Conservation (phyloP, 768 basidiomycete genomes). For the Asterophora lycoperdoides region DNA sequence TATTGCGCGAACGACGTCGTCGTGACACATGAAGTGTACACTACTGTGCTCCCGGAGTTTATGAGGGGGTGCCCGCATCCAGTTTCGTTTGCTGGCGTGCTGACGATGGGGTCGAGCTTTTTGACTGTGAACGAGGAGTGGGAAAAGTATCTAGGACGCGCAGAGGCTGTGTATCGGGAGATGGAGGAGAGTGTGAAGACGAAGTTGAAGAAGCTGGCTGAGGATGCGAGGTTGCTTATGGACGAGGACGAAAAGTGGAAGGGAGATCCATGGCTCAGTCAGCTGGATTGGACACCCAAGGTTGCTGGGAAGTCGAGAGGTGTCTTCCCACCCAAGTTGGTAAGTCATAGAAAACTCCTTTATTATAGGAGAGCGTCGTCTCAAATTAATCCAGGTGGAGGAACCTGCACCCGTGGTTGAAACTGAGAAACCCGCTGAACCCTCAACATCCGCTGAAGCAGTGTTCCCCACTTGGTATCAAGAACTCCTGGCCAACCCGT, state of each 20-base stretch:
- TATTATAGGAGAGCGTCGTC: neutral
- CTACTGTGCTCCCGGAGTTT: slow-evolving; percentile 75
- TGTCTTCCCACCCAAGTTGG: slow-evolving; percentile 30
- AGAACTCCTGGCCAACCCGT: slow-evolving; percentile 40
- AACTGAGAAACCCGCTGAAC: neutral
- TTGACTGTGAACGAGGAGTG: slow-evolving; percentile 88
- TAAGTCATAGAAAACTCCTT: slow-evolving; percentile 6
- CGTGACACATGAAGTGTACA: slow-evolving; percentile 80
- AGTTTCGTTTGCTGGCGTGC: slow-evolving; percentile 85
- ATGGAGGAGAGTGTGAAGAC: slow-evolving; percentile 74
- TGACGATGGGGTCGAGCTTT: slow-evolving; percentile 90
- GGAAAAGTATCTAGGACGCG: slow-evolving; percentile 75
- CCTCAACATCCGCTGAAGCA: neutral
- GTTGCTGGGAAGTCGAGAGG: slow-evolving; percentile 66
- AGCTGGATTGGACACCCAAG: slow-evolving; percentile 96
- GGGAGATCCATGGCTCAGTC: slow-evolving; percentile 78
- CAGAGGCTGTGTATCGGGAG: slow-evolving; percentile 68
- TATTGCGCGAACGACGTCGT: slow-evolving; percentile 87
- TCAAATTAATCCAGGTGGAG: slow-evolving; percentile 4
- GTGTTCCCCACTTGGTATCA: slow-evolving; percentile 55
- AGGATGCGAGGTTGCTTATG: slow-evolving; percentile 63
- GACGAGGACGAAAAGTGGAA: slow-evolving; percentile 46
- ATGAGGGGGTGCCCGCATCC: slow-evolving; percentile 84
- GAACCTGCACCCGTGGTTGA: neutral
- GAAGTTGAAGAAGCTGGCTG: slow-evolving; percentile 64